A percentile compares a stretch with the other conserved stretches of the same genome.
phyloP scores from a whole-genome alignment of 2,329 filamentous ascomycete species.

The Cryphonectria japonica region DNA sequence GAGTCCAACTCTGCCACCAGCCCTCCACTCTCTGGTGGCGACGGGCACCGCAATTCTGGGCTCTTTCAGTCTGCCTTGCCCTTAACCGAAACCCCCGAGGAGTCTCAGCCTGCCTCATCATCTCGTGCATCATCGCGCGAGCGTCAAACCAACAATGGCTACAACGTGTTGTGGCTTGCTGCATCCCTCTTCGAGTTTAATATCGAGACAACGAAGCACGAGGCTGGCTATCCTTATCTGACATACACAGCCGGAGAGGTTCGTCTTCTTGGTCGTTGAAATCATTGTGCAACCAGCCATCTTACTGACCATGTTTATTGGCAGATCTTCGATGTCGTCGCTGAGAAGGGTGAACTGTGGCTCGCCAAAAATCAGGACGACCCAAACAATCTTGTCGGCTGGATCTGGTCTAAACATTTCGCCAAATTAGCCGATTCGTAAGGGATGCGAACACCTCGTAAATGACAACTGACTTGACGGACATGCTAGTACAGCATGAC shows the following conservation, averaged over 20 bases:
- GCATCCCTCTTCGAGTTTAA: constrained; percentile 97
- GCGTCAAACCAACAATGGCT: constrained; percentile 56
- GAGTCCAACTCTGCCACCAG: constrained; percentile 61
- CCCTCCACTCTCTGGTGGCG: constrained; percentile 50
- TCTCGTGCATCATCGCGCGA: constrained; percentile 66
- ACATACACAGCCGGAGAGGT: constrained; percentile 94
- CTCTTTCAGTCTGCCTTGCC: constrained; percentile 89
- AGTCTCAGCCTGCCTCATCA: constrained; percentile 48
- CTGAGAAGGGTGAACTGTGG: constrained; percentile 96
- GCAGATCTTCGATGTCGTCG: constrained; percentile 87
- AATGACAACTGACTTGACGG: neutral
- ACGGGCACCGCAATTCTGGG: constrained; percentile 67
- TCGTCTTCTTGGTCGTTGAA: constrained; percentile 36
- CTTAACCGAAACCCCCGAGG: constrained; percentile 68
- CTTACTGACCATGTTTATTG: constrained; percentile 18
- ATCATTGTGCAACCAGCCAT: constrained; percentile 5
- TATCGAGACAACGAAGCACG: constrained; percentile 87
- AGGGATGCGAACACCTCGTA: neutral
- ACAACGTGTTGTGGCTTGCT: constrained; percentile 84
- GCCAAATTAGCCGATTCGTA: constrained; percentile 62
- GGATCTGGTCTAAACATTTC: constrained; percentile 99
- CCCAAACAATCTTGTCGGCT: constrained; percentile 75
- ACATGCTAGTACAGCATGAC: constrained; percentile 6
- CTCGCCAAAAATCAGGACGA: constrained; percentile 98
- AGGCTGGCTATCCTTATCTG: constrained; percentile 93